These are phyloP conservation scores for Moesziomyces antarcticus DNA, from an alignment of 1,284 basidiomycete species.

Conservation along the genomic window DNA sequence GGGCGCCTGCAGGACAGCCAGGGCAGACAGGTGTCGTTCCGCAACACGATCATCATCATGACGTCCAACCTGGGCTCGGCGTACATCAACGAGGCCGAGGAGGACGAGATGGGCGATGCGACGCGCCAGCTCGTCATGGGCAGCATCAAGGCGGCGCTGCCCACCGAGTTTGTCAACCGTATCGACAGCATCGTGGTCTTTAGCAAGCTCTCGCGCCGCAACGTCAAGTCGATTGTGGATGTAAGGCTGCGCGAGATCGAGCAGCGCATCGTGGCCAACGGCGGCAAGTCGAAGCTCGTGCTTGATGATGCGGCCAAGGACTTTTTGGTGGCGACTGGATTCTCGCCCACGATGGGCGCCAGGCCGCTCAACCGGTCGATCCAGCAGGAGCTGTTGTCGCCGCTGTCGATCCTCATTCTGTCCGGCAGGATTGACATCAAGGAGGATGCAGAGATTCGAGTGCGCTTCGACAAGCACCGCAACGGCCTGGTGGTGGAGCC, in stretches of 20 bases:
- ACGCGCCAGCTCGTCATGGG: slow-evolving; percentile 69
- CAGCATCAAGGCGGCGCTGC: slow-evolving; percentile 71
- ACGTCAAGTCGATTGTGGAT: slow-evolving; percentile 72
- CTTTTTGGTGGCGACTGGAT: slow-evolving; percentile 76
- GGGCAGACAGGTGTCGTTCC: slow-evolving; percentile 65
- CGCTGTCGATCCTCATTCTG: slow-evolving; percentile 86
- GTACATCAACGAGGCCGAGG: slow-evolving; percentile 72
- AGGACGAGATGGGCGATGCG: slow-evolving; percentile 70
- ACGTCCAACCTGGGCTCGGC: slow-evolving; percentile 73
- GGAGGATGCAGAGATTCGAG: slow-evolving; percentile 81
- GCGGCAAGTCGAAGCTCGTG: slow-evolving; percentile 80
- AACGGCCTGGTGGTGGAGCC: slow-evolving; percentile 84
- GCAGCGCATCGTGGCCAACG: slow-evolving; percentile 78
- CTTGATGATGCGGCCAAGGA: slow-evolving; percentile 82
- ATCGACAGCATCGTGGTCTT: slow-evolving; percentile 72
- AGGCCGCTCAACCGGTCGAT: slow-evolving; percentile 91
- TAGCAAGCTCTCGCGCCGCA: slow-evolving; percentile 70
- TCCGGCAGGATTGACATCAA: slow-evolving; percentile 81
- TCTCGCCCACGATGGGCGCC: slow-evolving; percentile 71
- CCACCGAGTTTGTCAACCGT: slow-evolving; percentile 73
- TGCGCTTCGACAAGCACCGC: slow-evolving; percentile 83
- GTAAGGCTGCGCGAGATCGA: slow-evolving; percentile 74
- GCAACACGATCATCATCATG: slow-evolving; percentile 68
- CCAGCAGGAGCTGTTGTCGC: slow-evolving; percentile 91
- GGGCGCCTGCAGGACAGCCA: slow-evolving; percentile 80